Evolutionary conservation across 345 rosid species (phyloP).

Genomic region (Iberis pinnata): DNA sequence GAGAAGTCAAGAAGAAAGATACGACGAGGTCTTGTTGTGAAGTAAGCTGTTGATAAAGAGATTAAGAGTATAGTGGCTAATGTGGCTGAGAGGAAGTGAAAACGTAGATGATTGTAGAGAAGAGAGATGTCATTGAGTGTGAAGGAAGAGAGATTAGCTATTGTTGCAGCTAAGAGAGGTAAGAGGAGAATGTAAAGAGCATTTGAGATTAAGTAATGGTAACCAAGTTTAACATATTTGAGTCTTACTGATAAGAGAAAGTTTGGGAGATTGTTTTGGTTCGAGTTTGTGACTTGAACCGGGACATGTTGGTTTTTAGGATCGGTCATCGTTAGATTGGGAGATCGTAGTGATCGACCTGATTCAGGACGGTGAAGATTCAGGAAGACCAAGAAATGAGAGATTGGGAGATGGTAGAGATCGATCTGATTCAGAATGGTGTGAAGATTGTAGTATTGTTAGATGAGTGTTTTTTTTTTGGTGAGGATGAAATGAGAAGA

Average conservation of each 20-base stretch:
- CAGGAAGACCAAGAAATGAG: too few relatives aligned
- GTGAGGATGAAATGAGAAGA: constrained; percentile 15
- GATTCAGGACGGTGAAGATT: too few relatives aligned
- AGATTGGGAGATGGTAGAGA: too few relatives aligned
- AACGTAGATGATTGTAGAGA: constrained; percentile 50
- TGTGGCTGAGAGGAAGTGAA: constrained; percentile 45
- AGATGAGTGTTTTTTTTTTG: not conserved
- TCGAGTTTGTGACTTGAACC: constrained; percentile 36
- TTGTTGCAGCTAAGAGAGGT: constrained; percentile 36
- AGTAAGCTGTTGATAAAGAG: constrained; percentile 58
- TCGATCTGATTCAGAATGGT: too few relatives aligned
- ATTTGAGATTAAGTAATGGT: constrained; percentile 73
- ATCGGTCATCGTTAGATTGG: constrained; percentile 6
- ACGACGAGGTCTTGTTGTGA: constrained; percentile 61
- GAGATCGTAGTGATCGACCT: too few relatives aligned
- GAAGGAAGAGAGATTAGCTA: constrained; percentile 53
- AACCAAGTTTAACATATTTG: constrained; percentile 76
- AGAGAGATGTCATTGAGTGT: constrained; percentile 35
- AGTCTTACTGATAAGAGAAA: constrained; percentile 64
- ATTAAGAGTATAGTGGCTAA: constrained; percentile 42
- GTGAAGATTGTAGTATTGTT: too few relatives aligned
- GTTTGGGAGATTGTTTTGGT: constrained; percentile 46
- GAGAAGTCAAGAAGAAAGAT: constrained; percentile 66
- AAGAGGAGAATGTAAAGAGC: constrained; percentile 59
- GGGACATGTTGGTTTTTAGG: constrained; percentile 19